Evolutionary conservation across 148 eudicot species (phyloP).

Genomic region (Dianthus caryophyllus): DNA sequence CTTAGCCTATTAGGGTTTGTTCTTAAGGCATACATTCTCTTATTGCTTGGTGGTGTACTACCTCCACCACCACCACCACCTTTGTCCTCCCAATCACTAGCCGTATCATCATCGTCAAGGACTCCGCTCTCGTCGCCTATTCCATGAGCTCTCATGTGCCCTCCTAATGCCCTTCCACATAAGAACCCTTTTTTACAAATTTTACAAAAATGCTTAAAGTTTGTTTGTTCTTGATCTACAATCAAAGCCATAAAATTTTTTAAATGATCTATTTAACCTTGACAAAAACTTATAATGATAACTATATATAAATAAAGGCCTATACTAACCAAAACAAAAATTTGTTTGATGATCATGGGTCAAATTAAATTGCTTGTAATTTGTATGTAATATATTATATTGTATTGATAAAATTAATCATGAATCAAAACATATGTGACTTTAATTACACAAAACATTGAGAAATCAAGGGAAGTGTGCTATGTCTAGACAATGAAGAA

Average conservation of each 20-base stretch:
- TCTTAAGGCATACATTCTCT: constrained; percentile 65
- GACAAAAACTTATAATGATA: neutral
- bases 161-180: constrained; percentile 94
- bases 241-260: constrained; percentile 44
- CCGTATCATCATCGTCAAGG: constrained; percentile 55
- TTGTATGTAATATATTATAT: neutral
- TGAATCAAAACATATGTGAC: neutral
- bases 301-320: neutral
- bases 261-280: neutral
- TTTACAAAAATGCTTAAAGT: constrained; percentile 75
- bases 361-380: neutral
- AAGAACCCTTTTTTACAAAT: constrained; percentile 83
- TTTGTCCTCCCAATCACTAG: constrained; percentile 70
- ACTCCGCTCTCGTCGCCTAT: constrained; percentile 57
- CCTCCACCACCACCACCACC: constrained; percentile 30
- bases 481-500: constrained; percentile 1
- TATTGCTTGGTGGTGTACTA: constrained; percentile 31
- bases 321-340: neutral
- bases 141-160: constrained; percentile 96
- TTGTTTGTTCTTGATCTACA: constrained; percentile 50
- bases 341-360: neutral
- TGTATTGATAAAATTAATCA: neutral
- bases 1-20: constrained; percentile 76
- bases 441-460: neutral
- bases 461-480: neutral